These are phyloP conservation scores for Aeschynomene evenia DNA, from an alignment of 306 rosid species.

Conservation along the genomic window DNA sequence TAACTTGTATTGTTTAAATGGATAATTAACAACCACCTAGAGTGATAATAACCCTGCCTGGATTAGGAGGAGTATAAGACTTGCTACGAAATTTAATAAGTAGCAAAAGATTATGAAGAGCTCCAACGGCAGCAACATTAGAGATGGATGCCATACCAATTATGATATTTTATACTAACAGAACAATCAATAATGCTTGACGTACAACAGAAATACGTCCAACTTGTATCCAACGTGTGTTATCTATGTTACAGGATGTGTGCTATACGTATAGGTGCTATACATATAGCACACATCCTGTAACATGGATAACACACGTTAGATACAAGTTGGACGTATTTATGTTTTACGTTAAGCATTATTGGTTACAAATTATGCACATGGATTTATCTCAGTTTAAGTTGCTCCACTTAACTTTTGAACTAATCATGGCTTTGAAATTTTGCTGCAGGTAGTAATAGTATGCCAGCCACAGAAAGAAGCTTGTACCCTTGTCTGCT, in stretches of 20 bases:
- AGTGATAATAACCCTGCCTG: not conserved
- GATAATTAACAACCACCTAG: too few relatives aligned
- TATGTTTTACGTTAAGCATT: too few relatives aligned
- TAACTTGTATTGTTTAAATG: not conserved
- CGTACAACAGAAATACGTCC: too few relatives aligned
- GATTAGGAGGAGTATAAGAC: not conserved
- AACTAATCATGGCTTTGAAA: not conserved
- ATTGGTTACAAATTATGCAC: not conserved
- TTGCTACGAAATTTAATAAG: not conserved
- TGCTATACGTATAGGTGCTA: too few relatives aligned
- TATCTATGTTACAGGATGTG: too few relatives aligned
- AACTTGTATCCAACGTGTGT: too few relatives aligned
- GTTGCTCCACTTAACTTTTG: not conserved
- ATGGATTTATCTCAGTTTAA: not conserved
- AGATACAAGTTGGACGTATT: too few relatives aligned
- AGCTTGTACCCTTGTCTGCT: not conserved
- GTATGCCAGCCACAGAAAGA: not conserved
- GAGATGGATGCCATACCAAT: too few relatives aligned
- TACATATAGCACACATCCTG: too few relatives aligned
- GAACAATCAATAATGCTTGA: too few relatives aligned
- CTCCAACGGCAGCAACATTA: not conserved
- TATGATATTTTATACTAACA: not conserved
- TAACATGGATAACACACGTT: too few relatives aligned
- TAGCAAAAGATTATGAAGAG: not conserved
- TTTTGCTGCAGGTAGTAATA: conserved; percentile 15